Conservation (phyloP, 2,329 filamentous ascomycete species). For the Penicillium sp. region DNA sequence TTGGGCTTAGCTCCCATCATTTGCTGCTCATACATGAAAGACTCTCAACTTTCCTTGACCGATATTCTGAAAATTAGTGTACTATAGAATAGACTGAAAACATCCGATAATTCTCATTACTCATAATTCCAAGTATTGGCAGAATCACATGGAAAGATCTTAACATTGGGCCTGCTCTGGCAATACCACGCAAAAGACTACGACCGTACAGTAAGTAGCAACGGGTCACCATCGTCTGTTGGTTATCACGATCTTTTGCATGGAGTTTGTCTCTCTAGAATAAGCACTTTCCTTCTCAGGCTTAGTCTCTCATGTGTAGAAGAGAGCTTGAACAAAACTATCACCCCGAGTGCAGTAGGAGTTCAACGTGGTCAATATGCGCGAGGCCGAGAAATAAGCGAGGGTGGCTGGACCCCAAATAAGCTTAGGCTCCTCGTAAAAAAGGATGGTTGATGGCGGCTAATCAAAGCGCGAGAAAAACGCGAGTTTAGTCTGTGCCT, state of each 20-base stretch:
- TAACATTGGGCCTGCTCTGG: neutral
- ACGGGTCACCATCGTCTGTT: too few species aligned
- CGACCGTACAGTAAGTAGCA: too few species aligned
- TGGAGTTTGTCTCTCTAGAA: neutral
- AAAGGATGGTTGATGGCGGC: neutral
- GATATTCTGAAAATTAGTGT: neutral
- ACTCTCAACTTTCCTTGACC: neutral
- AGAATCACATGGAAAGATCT: neutral
- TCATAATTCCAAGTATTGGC: neutral
- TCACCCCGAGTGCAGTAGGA: neutral
- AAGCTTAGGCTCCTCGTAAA: neutral
- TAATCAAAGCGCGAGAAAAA: conserved; percentile 8
- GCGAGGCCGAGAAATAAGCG: neutral
- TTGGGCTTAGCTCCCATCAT: neutral
- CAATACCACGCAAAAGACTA: neutral
- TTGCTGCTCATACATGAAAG: neutral
- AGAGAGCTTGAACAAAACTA: neutral
- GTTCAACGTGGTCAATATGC: neutral
- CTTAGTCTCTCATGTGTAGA: neutral
- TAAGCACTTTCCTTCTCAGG: neutral
- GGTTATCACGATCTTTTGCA: too few species aligned
- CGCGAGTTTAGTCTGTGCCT: conserved; percentile 2
- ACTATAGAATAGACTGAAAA: too few species aligned
- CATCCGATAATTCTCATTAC: too few species aligned
- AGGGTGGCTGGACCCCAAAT: neutral